Evolutionary conservation across 345 rosid species (phyloP), one percentile per base, ranked within the genome.

Genomic region (Dipteronia sinensis): DNA sequence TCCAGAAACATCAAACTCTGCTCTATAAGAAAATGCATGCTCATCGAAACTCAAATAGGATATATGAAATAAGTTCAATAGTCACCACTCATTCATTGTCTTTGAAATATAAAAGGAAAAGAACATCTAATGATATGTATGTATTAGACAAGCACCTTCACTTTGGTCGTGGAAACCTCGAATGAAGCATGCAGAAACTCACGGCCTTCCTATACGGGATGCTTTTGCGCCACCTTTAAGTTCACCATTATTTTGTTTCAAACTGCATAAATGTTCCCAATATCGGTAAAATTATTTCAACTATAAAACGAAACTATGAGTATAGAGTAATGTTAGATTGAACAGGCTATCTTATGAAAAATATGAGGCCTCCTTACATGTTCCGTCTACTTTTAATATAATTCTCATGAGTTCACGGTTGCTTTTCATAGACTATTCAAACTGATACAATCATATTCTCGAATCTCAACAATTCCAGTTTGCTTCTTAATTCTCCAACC

Each of bases 181-280:
- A 77, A 91, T 83, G 59, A 91, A 13, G 78, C 97, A 91, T 17
- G 94, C 96, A 82, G 87, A 87, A 51, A 89, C 34, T 97, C 98
- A 94, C 16, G 97, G 97, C 85, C 95, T 85, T 82, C 97, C 97
- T 53, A 90, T 87, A 55, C 78, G 87, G 75, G 93, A 88, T 77
- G 97, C 96, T 86, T 90, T 94, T 20, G 97, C 97, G 42, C 97
- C 98, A 27, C 98, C 94, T 76, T 46, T 88, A 49, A 90, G 86
- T 71, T 94, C 89, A 47, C 97, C 96, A 55, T 94, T 94, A 80
- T 94, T 97, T 42, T 92, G 94, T 73, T 78, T 92, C 89, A 94
- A 89, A 61, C 97, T 94, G 83, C 80, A 72, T 9, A 69, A 56
- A 65, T 27, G 25, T 34, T 10, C 80, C 63, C 53, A 12, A 46